phyloP scores from a whole-genome alignment of 2,329 filamentous ascomycete species.

The Cladosporium sp. region DNA sequence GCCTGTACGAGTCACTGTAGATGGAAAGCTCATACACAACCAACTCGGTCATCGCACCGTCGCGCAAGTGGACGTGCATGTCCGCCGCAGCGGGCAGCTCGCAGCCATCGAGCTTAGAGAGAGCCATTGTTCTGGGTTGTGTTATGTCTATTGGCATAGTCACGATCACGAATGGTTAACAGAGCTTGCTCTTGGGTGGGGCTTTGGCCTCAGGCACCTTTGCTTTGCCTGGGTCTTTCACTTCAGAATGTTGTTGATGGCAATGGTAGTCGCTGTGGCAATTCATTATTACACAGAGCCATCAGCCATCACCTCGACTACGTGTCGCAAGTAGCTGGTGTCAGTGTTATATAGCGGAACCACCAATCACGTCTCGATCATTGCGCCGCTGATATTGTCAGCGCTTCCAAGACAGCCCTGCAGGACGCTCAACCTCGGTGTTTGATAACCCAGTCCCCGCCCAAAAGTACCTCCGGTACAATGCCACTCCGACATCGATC shows the following conservation, averaged over 20 bases:
- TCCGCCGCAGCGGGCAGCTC: constrained; percentile 52
- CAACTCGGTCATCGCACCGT: constrained; percentile 53
- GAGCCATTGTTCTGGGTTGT: constrained; percentile 21
- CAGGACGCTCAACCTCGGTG: constrained; percentile 11
- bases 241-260: neutral
- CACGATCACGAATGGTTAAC: constrained; percentile 2
- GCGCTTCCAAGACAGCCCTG: neutral
- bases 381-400: constrained; percentile 3
- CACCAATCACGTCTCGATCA: neutral
- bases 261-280: neutral
- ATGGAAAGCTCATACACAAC: constrained; percentile 37
- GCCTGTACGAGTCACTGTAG: neutral
- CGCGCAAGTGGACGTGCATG: constrained; percentile 54
- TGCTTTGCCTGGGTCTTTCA: neutral
- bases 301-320: neutral
- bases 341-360: neutral
- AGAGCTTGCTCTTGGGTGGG: constrained; percentile 3
- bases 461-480: neutral
- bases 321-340: neutral
- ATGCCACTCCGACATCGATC: neutral
- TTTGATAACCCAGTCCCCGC: constrained; percentile 12
- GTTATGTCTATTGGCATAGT: constrained; percentile 9
- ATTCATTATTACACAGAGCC: neutral
- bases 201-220: constrained; percentile 6
- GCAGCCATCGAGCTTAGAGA: constrained; percentile 45